These are phyloP conservation scores for Fragaria ananassa DNA, from an alignment of 306 rosid species.

Conservation along the genomic window DNA sequence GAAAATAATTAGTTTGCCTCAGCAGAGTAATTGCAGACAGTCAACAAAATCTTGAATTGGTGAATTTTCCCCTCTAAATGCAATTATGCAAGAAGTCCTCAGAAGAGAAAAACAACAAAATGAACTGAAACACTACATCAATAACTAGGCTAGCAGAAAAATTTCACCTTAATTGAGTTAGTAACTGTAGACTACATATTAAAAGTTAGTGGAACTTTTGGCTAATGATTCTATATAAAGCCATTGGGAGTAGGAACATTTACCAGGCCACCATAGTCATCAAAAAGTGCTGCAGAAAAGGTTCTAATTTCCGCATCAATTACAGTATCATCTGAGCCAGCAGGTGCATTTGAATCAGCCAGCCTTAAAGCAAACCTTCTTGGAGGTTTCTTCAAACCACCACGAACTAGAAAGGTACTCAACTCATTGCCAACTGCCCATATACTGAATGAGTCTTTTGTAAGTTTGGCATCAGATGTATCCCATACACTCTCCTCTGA, in stretches of 20 bases:
- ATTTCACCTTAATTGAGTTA: neutral
- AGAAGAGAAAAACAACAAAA: neutral
- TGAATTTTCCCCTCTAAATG: neutral
- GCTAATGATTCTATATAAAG: slow-evolving; percentile 13
- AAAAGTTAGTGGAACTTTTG: neutral
- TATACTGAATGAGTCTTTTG: slow-evolving; percentile 61
- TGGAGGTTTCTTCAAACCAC: slow-evolving; percentile 89
- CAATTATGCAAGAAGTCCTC: neutral
- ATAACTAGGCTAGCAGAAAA: neutral
- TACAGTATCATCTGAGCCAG: slow-evolving; percentile 66
- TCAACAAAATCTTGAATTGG: neutral
- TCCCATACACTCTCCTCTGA: slow-evolving; percentile 91
- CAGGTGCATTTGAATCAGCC: slow-evolving; percentile 59
- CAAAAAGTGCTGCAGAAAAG: slow-evolving; percentile 85
- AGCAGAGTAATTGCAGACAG: neutral
- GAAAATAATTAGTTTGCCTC: neutral
- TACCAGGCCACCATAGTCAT: slow-evolving; percentile 98
- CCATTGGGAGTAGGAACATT: slow-evolving; percentile 36
- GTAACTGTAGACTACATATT: neutral
- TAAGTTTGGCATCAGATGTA: slow-evolving; percentile 65
- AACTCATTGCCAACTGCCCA: slow-evolving; percentile 88
- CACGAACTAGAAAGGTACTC: slow-evolving; percentile 77
- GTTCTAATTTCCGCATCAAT: slow-evolving; percentile 80
- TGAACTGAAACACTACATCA: neutral
- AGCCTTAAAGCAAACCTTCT: slow-evolving; percentile 86